These are phyloP conservation scores for Trichomonascus vanleenenianus DNA, from an alignment of 805 yeast genomes.

Conservation along the genomic window DNA sequence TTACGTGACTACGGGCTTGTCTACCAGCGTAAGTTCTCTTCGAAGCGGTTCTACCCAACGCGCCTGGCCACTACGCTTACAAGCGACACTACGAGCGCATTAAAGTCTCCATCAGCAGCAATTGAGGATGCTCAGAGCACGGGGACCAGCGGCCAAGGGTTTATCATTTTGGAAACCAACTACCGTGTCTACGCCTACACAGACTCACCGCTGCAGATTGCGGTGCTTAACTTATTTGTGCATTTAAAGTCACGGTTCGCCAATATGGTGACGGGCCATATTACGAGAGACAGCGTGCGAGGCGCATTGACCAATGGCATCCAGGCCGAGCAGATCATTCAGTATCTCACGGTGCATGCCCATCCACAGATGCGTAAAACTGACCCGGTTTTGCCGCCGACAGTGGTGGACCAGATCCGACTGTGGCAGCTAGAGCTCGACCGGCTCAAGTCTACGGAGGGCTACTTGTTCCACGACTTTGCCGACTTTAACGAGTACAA, in stretches of 20 bases:
- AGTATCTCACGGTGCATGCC: conserved; percentile 84
- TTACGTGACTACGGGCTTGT: conserved; percentile 87
- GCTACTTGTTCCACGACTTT: conserved; percentile 84
- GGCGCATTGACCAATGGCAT: conserved; percentile 81
- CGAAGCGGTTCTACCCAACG: conserved; percentile 78
- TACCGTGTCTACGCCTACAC: conserved; percentile 90
- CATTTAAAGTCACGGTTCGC: conserved; percentile 78
- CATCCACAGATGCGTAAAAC: conserved; percentile 77
- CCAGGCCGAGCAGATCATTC: conserved; percentile 88
- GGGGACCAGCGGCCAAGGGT: conserved; percentile 38
- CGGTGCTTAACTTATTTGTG: conserved; percentile 81
- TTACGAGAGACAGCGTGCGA: conserved; percentile 87
- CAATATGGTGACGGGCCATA: conserved; percentile 88
- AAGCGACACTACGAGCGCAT: conserved; percentile 59
- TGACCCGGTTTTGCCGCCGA: conserved; percentile 75
- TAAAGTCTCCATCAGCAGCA: conserved; percentile 67
- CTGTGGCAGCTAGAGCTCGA: conserved; percentile 96
- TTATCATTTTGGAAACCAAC: conserved; percentile 86
- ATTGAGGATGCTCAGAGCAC: conserved; percentile 41
- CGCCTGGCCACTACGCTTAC: conserved; percentile 83
- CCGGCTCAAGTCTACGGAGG: conserved; percentile 79
- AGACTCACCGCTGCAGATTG: conserved; percentile 89
- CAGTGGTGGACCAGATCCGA: conserved; percentile 92
- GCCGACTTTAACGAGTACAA: conserved; percentile 69
- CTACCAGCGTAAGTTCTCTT: conserved; percentile 52